A percentile compares a stretch with the other conserved stretches of the same genome.
Conservation (phyloP, 1,284 basidiomycete genomes). For the Ceratorhiza oryzae-sativae region DNA sequence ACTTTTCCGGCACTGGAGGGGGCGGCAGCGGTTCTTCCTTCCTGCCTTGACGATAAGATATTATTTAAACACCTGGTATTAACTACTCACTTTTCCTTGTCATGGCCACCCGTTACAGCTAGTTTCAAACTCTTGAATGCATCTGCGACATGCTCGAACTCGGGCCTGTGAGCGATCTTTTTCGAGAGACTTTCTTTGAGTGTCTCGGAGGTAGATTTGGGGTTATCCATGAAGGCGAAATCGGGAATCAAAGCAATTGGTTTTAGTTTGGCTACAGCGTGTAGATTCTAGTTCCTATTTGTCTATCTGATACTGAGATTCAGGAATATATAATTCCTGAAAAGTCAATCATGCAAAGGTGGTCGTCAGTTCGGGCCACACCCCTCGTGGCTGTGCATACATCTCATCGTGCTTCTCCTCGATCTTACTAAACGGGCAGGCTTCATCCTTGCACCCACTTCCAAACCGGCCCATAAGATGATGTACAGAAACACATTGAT, state of each 20-base stretch:
- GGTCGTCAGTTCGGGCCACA: neutral
- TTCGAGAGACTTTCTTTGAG: neutral
- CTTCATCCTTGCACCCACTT: neutral
- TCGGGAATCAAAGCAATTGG: neutral
- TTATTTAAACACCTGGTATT: neutral
- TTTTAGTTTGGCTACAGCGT: too few species aligned
- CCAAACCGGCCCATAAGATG: too few species aligned
- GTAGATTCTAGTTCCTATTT: too few species aligned
- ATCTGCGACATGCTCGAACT: conserved; percentile 15
- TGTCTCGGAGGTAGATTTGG: neutral
- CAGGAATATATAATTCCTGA: neutral
- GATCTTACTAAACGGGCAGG: neutral
- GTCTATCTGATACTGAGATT: too few species aligned
- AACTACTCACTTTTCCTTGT: neutral
- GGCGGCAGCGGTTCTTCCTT: conserved; percentile 10
- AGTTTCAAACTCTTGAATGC: conserved; percentile 24
- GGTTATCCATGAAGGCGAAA: neutral
- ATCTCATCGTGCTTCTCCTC: neutral
- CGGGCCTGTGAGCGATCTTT: neutral
- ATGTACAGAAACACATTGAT: too few species aligned
- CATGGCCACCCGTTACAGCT: conserved; percentile 2
- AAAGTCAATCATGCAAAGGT: neutral
- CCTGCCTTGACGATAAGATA: neutral
- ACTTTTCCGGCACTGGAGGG: neutral
- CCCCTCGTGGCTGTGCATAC: neutral